phyloP scores from a whole-genome alignment of 768 basidiomycete species.

The Tulasnella sp. region DNA sequence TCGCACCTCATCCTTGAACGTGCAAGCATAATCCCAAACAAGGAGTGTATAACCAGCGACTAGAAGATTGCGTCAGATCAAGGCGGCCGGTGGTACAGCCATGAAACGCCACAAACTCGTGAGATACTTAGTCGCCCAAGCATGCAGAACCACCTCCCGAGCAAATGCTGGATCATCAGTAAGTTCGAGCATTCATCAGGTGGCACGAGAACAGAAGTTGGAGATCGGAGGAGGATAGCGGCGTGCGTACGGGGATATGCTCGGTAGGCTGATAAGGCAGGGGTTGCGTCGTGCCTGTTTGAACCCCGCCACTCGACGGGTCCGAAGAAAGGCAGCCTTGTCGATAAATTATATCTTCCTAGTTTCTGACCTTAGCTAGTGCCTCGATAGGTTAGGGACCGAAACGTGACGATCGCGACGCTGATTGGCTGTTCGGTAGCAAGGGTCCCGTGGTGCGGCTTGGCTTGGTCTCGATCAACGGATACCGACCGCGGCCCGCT shows the following conservation, averaged over 20 bases:
- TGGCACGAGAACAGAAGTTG: not conserved
- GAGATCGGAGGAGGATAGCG: not conserved
- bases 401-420: too few relatives aligned
- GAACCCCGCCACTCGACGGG: not conserved
- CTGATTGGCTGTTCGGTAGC: too few relatives aligned
- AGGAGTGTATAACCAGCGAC: constrained; percentile 10
- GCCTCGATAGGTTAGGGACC: too few relatives aligned
- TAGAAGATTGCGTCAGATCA: not conserved
- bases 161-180: not conserved
- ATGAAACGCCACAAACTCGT: not conserved
- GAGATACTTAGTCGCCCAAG: not conserved
- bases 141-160: constrained; percentile 8
- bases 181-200: not conserved
- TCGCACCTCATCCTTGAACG: constrained; percentile 17
- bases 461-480: too few relatives aligned
- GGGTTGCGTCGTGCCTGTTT: too few relatives aligned
- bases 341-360: not conserved
- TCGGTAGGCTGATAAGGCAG: not conserved
- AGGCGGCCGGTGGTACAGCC: not conserved
- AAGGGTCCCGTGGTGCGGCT: too few relatives aligned
- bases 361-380: too few relatives aligned
- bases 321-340: not conserved
- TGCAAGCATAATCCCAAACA: constrained; percentile 15
- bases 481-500: too few relatives aligned
- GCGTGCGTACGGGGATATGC: not conserved